Percentiles rank a stretch among this genome's conserved stretches.
These are phyloP conservation scores for Glycyrrhiza uralensis DNA, from an alignment of 306 rosid genomes.

Conservation along the genomic window DNA sequence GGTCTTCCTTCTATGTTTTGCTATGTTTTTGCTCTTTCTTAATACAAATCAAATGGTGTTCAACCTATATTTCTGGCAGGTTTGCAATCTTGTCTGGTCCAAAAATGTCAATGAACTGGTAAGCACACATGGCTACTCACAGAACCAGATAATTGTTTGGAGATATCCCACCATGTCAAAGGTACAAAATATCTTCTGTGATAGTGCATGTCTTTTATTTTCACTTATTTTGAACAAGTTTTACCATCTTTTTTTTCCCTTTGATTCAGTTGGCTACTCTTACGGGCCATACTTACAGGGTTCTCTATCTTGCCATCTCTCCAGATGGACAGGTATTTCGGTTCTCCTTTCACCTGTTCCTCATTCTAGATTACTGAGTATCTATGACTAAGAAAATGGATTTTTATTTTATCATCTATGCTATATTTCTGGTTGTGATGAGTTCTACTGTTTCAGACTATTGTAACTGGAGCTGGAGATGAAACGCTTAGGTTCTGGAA, in stretches of 20 bases:
- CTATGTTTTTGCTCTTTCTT: background rate
- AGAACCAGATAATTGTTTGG: conserved; percentile 98
- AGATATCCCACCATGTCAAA: conserved; percentile 97
- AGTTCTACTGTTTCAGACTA: conserved; percentile 59
- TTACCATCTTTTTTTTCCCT: conserved; percentile 21
- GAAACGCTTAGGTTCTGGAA: conserved; percentile 99
- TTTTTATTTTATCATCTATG: conserved; percentile 1
- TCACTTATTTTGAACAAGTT: background rate
- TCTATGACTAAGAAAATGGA: background rate
- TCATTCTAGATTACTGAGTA: background rate
- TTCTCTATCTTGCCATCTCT: conserved; percentile 95
- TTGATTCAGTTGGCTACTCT: conserved; percentile 79
- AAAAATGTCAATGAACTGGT: conserved; percentile 97
- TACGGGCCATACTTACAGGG: conserved; percentile 91
- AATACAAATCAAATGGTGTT: conserved; percentile 13
- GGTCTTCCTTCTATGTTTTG: background rate
- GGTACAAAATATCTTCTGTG: conserved; percentile 43
- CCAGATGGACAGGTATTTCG: conserved; percentile 93
- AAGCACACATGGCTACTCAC: conserved; percentile 98
- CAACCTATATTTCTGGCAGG: conserved; percentile 50
- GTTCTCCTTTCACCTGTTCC: background rate
- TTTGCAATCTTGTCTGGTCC: conserved; percentile 98
- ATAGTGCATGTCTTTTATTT: background rate
- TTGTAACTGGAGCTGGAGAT: conserved; percentile 99
- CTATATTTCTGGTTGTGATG: conserved; percentile 12